Evolutionary conservation across 805 yeast species (phyloP).

Genomic region (Cyberlindnera veronae): DNA sequence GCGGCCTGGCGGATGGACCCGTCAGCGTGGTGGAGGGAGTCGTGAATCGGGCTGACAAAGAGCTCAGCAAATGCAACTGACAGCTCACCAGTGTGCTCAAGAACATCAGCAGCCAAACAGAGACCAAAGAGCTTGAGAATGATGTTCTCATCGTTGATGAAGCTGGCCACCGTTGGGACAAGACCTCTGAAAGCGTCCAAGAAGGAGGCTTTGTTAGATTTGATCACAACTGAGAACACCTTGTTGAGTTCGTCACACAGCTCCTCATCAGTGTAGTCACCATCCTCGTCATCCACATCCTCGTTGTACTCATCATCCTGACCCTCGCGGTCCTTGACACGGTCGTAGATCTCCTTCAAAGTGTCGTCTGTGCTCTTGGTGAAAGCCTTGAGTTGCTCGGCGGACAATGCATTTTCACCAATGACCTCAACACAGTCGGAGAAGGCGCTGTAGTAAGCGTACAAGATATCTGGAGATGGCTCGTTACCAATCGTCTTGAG

Average conservation of each 20-base stretch:
- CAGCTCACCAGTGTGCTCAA: slow-evolving; percentile 73
- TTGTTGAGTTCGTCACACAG: slow-evolving; percentile 81
- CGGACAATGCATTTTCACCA: slow-evolving; percentile 59
- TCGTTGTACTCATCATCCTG: slow-evolving; percentile 86
- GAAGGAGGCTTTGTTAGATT: slow-evolving; percentile 53
- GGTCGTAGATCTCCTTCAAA: slow-evolving; percentile 62
- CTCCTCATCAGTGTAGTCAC: slow-evolving; percentile 86
- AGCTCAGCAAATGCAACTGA: slow-evolving; percentile 61
- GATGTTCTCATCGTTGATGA: slow-evolving; percentile 63
- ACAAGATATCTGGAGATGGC: slow-evolving; percentile 78
- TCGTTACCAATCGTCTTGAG: slow-evolving; percentile 67
- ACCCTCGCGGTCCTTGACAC: slow-evolving; percentile 68
- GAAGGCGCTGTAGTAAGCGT: slow-evolving; percentile 72
- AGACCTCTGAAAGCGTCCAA: slow-evolving; percentile 61
- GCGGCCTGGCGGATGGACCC: slow-evolving; percentile 85
- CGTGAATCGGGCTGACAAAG: slow-evolving; percentile 62
- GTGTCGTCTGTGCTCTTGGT: slow-evolving; percentile 58
- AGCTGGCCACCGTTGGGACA: slow-evolving; percentile 58
- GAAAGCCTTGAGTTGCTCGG: slow-evolving; percentile 51
- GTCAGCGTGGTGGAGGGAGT: slow-evolving; percentile 59
- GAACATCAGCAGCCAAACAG: slow-evolving; percentile 73
- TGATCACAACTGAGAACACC: slow-evolving; percentile 67
- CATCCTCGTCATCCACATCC: slow-evolving; percentile 80
- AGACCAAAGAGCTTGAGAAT: slow-evolving; percentile 74
- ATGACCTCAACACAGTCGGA: slow-evolving; percentile 62